A percentile compares a stretch with the other conserved stretches of the same genome.
These are phyloP conservation scores for Spathaspora passalidarum DNA, from an alignment of 805 yeast genomes.

Conservation along the genomic window DNA sequence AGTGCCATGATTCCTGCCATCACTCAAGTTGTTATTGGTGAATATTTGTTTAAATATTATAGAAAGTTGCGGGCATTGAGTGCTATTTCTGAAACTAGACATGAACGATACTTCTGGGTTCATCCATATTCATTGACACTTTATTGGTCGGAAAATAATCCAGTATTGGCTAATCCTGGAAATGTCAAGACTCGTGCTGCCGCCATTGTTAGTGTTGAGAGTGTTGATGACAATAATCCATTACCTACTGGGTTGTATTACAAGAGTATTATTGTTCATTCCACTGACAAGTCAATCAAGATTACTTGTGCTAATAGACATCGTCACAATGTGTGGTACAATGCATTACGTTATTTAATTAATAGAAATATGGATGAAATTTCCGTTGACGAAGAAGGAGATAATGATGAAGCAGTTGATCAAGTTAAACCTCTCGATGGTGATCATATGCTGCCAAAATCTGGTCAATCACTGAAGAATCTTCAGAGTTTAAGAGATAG, in stretches of 20 bases:
- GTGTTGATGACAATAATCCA: conserved; percentile 82
- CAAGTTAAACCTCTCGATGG: conserved; percentile 12
- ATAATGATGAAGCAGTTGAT: conserved; percentile 14
- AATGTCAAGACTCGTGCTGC: conserved; percentile 70
- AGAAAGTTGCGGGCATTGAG: conserved; percentile 74
- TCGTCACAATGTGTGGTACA: conserved; percentile 89
- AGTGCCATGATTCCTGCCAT: conserved; percentile 78
- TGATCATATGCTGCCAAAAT: conserved; percentile 13
- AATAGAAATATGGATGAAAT: conserved; percentile 62
- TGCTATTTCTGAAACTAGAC: conserved; percentile 74
- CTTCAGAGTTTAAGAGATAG: conserved; percentile 17
- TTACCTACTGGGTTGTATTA: conserved; percentile 85
- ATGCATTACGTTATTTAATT: conserved; percentile 73
- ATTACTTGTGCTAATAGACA: conserved; percentile 85
- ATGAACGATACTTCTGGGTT: conserved; percentile 92
- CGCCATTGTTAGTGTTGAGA: conserved; percentile 74
- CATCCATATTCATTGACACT: conserved; percentile 90
- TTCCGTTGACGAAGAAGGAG: conserved; percentile 45
- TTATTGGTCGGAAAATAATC: conserved; percentile 85
- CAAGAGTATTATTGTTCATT: conserved; percentile 74
- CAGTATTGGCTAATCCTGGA: conserved; percentile 67
- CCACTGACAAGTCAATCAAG: conserved; percentile 64
- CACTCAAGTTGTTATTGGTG: conserved; percentile 93
- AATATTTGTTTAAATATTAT: conserved; percentile 80
- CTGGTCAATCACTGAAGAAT: conserved; percentile 10